Percentiles rank a stretch among this genome's conserved stretches.
These are phyloP conservation scores for Protea cynaroides DNA, from an alignment of 164 flowering plant species.

Conservation along the genomic window DNA sequence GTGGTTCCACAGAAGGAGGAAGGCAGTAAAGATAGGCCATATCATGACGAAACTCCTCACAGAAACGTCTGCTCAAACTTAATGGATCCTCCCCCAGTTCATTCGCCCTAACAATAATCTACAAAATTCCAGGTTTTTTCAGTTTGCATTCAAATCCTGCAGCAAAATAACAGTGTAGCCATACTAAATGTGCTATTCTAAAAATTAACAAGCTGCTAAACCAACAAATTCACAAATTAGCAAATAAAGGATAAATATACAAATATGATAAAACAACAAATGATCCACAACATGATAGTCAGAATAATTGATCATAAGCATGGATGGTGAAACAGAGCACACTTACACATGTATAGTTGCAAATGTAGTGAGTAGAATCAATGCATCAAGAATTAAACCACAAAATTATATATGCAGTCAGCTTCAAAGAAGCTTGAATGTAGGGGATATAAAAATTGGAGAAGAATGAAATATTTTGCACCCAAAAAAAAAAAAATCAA, in stretches of 20 bases:
- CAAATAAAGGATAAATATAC: too few species aligned
- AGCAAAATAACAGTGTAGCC: constrained; percentile 2
- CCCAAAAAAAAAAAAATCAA: too few species aligned
- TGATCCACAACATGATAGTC: background rate
- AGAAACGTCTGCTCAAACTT: constrained; percentile 70
- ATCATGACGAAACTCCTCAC: constrained; percentile 77
- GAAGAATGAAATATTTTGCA: too few species aligned
- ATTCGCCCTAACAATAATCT: constrained; percentile 92
- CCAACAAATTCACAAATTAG: background rate
- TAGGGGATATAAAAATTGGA: too few species aligned
- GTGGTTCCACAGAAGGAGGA: constrained; percentile 82
- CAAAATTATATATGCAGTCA: too few species aligned
- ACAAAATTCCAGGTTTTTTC: constrained; percentile 56
- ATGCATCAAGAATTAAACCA: too few species aligned
- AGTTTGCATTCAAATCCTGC: constrained; percentile 24
- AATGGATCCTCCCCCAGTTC: constrained; percentile 86
- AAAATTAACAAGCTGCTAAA: background rate
- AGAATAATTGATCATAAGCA: background rate
- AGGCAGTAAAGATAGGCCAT: constrained; percentile 75
- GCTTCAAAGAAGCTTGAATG: background rate
- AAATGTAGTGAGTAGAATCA: background rate
- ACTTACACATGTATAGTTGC: background rate
- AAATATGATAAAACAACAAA: background rate
- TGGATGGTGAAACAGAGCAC: background rate
- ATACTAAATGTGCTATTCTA: background rate